Percentiles rank a stretch among this genome's conserved stretches.
phyloP scores from a whole-genome alignment of 129 eudicot genomes.

The carrot (Daucus carota) region DNA sequence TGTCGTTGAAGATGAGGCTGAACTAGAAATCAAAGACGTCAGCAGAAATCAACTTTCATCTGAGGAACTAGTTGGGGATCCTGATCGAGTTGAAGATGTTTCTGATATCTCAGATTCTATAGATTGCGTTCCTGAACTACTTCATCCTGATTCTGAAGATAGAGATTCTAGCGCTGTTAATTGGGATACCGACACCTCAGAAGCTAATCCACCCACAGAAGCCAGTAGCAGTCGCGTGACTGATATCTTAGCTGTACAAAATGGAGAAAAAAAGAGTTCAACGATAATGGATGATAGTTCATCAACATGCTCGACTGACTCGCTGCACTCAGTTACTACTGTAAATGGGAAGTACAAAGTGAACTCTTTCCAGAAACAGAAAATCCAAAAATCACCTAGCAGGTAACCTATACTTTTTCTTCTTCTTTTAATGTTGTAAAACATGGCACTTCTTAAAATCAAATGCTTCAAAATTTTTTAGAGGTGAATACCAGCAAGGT shows the following conservation, averaged over 20 bases:
- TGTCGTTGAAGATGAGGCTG: constrained; percentile 30
- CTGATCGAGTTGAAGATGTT: constrained; percentile 48
- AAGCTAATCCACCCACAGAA: constrained; percentile 61
- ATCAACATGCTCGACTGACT: constrained; percentile 87
- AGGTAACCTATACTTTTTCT: constrained; percentile 28
- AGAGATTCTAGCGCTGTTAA: constrained; percentile 65
- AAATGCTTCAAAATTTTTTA: constrained; percentile 14
- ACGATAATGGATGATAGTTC: constrained; percentile 81
- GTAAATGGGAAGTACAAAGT: constrained; percentile 37
- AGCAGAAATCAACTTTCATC: constrained; percentile 21
- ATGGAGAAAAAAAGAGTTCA: constrained; percentile 46
- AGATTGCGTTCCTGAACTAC: constrained; percentile 46
- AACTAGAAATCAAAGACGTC: constrained; percentile 26
- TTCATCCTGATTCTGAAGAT: constrained; percentile 69
- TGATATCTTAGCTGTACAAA: constrained; percentile 33
- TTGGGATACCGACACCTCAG: constrained; percentile 81
- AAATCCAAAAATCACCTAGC: constrained; percentile 57
- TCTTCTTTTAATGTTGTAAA: not conserved
- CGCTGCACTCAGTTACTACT: constrained; percentile 49
- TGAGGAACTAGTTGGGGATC: constrained; percentile 33
- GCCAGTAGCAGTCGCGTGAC: constrained; percentile 41
- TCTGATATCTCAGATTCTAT: constrained; percentile 76
- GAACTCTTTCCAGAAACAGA: constrained; percentile 32
- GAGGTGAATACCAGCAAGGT: constrained; percentile 50
- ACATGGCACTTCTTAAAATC: not conserved